These are phyloP conservation scores for Blastomyces parvus DNA, from an alignment of 2,329 filamentous ascomycete species.

Conservation along the genomic window DNA sequence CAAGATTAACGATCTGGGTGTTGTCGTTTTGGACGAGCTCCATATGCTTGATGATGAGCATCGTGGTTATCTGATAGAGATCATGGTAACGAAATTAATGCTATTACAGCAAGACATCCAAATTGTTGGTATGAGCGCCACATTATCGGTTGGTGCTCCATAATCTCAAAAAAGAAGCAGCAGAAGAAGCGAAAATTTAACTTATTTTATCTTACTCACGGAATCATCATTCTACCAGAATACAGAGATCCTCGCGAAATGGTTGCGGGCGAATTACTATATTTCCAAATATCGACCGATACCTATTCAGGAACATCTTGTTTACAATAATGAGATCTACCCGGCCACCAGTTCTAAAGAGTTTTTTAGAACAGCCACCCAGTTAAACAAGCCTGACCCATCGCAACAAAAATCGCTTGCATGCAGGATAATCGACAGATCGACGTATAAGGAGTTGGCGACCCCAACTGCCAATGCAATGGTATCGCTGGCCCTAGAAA, in stretches of 20 bases:
- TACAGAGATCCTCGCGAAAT: constrained; percentile 56
- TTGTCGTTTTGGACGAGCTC: constrained; percentile 67
- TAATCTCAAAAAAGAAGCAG: neutral
- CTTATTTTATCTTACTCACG: neutral
- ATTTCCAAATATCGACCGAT: constrained; percentile 64
- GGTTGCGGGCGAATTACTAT: constrained; percentile 63
- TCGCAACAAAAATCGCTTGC: constrained; percentile 26
- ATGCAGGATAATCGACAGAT: constrained; percentile 44
- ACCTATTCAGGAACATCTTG: constrained; percentile 65
- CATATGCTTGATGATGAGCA: constrained; percentile 73
- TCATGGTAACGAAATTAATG: constrained; percentile 65
- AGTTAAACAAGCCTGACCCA: constrained; percentile 33
- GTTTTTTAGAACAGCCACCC: constrained; percentile 49
- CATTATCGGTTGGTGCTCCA: constrained; percentile 48
- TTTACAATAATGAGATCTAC: constrained; percentile 61
- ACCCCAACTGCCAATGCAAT: constrained; percentile 61
- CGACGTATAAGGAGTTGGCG: constrained; percentile 51
- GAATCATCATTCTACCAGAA: constrained; percentile 43
- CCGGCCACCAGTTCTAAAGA: constrained; percentile 50
- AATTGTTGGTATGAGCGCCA: constrained; percentile 72
- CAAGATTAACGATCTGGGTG: constrained; percentile 51
- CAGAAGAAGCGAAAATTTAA: neutral
- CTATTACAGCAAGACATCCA: constrained; percentile 58
- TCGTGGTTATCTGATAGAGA: constrained; percentile 64
- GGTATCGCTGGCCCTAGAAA: constrained; percentile 59